Base-by-base conservation (phyloP, 2,329 filamentous ascomycete species). In the Colletotrichum horii region DNA sequence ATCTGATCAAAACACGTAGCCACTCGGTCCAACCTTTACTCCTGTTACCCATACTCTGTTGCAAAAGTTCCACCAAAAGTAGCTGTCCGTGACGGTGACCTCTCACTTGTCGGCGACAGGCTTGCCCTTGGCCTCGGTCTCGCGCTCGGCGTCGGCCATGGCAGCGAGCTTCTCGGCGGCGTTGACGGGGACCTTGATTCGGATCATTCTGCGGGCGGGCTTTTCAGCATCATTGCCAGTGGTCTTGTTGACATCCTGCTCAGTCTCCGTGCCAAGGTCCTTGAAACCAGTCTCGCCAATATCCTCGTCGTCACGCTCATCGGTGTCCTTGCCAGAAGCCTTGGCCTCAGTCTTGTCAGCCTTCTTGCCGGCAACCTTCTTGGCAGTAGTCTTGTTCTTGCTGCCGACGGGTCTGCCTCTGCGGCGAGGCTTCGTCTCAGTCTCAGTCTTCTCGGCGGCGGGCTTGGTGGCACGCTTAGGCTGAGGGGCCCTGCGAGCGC, bases 31-130 rank as follows among this genome's bases (percentile, higher is more conserved):
- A 48, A 48, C n/a, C 43, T 48, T 48, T 2, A 22, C 43, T 14
- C 43, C n/a, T n/a, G 43, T 22, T 48, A 6, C 43, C 43, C 14
- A 22, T 48, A 14, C n/a, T 48, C 43, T 48, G 11, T 12, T 2
- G 43, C 9, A 7, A 22, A 48, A 48, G n/a, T 48, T 48, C 43
- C 43, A 12, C n/a, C 11, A 4, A 48, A 48, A 48, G 43, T 4
- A 22, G 43, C 19, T 48, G 0, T 9, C 6, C 1, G 3, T 1
- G 9, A 1, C 6, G 43, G 6, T 12, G 1, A 7, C 0, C 6
- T 22, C 43, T 48, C 43, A 48, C 43, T 48, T 48, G 11, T 22
- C 43, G 1, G 11, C 9, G n/a, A 11, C 43, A 48, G 43, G n/a
- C 19, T 48, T 48, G 19, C 43, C 43, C 0, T 48, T 4, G 19